Conservation (phyloP, 192 early-diverging fungal genomes). For the Kickxella alabastrina region DNA sequence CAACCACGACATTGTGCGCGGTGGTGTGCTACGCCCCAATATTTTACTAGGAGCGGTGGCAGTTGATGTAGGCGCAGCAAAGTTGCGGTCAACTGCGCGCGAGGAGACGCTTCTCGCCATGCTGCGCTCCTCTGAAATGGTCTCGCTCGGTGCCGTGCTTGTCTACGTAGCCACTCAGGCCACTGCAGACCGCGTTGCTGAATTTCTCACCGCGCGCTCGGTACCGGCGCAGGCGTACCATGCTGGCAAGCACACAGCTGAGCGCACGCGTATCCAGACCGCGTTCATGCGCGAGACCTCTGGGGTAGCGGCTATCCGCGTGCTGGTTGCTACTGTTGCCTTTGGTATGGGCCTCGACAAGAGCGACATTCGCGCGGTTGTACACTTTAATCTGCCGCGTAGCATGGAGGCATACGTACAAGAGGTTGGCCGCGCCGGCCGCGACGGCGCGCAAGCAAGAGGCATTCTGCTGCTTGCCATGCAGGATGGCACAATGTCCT, state of each 20-base stretch:
- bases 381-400: slow-evolving; percentile 68
- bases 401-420: slow-evolving; percentile 75
- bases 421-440: slow-evolving; percentile 67
- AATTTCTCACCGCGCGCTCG: slow-evolving; percentile 60
- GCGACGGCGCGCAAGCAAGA: slow-evolving; percentile 54
- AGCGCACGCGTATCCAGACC: slow-evolving; percentile 61
- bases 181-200: slow-evolving; percentile 66
- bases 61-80: slow-evolving; percentile 13
- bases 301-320: slow-evolving; percentile 40
- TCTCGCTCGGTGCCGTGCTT: slow-evolving; percentile 57
- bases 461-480: slow-evolving; percentile 55
- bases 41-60: slow-evolving; percentile 57
- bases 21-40: slow-evolving; percentile 57
- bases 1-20: slow-evolving; percentile 52
- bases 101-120: slow-evolving; percentile 56
- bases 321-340: slow-evolving; percentile 71
- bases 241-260: slow-evolving; percentile 59
- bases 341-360: slow-evolving; percentile 78
- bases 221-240: slow-evolving; percentile 75
- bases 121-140: slow-evolving; percentile 54
- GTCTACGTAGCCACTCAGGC: slow-evolving; percentile 64
- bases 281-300: slow-evolving; percentile 56
- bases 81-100: slow-evolving; percentile 27
- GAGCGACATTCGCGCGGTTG: slow-evolving; percentile 64
- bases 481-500: not conserved